Base-by-base conservation (phyloP, 1,284 basidiomycete genomes). In the Papiliotrema nemorosa region DNA sequence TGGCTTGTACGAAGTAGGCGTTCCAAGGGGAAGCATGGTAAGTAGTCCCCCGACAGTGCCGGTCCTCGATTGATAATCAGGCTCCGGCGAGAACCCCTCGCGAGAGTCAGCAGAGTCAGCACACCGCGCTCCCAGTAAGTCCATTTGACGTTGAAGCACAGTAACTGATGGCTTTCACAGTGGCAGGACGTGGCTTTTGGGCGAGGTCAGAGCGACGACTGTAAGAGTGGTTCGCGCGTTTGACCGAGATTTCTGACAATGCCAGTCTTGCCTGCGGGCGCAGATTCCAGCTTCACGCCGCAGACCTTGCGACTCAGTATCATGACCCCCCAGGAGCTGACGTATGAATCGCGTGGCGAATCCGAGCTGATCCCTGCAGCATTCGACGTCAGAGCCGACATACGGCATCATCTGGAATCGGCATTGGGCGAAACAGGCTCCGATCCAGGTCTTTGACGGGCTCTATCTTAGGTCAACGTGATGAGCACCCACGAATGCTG, bases 241-340 rank as follows among this genome's bases (percentile, higher is more conserved):
- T 25, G 18, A 22, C 10, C 10, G 39, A 21, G 10, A 7, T 7
- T 10, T 9, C 39, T 41, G 13, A 41, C 13, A 9, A n/a, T 13
- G 25, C 5, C 39, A 21, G 39, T 10, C 20, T 26, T 40, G 5
- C 39, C 39, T 24, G 13, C 20, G 3, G 24, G 33, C 20, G 20
- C 38, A 22, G 53, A 61, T 40, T 52, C 51, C 0, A 50, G 55
- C 44, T 55, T 61, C 46, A 57, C 63, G 0, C 56, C 61, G 2
- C 48, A 48, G 9, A 57, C 45, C 21, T 29, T 49, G 18, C 10
- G 34, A 7, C 47, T 68, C 18, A 71, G 66, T 47, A 31, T 58
- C 38, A 64, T 71, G 62, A 69, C 69, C 1, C 66, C 64, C 4
- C 62, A 56, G 50, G 69, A 71, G 41, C 42, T 40, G 9, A 40